phyloP scores from a whole-genome alignment of 441 rosid genomes.

The Aleurites moluccanus region DNA sequence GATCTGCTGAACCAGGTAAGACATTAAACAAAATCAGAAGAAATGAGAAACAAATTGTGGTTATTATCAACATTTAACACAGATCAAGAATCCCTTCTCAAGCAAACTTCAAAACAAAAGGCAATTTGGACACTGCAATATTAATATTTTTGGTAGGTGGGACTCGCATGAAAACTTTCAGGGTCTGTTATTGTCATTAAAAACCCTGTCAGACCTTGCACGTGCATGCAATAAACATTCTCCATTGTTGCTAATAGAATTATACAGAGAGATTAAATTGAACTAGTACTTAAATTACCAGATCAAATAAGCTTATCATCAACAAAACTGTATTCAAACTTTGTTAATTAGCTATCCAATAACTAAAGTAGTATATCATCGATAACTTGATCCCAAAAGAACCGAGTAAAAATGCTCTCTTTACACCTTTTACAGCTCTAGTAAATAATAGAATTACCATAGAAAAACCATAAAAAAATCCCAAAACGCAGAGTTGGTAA shows the following conservation, averaged over 20 bases:
- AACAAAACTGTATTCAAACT: background rate
- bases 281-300: conserved; percentile 4
- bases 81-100: background rate
- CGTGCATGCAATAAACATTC: background rate
- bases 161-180: conserved; percentile 13
- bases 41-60: background rate
- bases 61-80: background rate
- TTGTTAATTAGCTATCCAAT: background rate
- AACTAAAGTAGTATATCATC: background rate
- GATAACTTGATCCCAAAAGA: background rate
- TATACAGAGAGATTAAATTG: background rate
- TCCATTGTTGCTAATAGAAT: background rate
- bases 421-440: background rate
- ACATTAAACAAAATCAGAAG: background rate
- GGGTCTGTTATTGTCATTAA: conserved; percentile 5
- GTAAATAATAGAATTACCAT: background rate
- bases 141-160: background rate
- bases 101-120: conserved; percentile 8
- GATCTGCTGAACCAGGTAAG: background rate
- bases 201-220: conserved; percentile 1
- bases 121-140: background rate
- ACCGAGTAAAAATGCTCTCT: background rate
- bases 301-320: background rate
- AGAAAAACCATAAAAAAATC: background rate
- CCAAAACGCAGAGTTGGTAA: background rate